A percentile compares a stretch with the other conserved stretches of the same genome.
These are phyloP conservation scores for Eutrema yunnanense DNA, from an alignment of 345 rosid genomes.

Conservation along the genomic window DNA sequence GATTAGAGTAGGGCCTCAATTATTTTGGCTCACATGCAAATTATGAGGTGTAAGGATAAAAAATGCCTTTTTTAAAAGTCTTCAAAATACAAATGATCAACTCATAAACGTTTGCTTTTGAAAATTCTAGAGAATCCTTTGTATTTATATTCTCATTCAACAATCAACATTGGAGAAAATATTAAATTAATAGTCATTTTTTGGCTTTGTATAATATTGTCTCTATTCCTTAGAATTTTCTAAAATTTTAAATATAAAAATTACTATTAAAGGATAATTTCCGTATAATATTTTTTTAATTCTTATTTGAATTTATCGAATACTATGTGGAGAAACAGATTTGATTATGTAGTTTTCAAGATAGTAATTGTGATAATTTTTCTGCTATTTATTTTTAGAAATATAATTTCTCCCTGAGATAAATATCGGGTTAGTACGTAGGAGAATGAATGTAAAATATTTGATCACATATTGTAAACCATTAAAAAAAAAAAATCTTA, in stretches of 20 bases:
- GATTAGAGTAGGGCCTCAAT: slow-evolving; percentile 33
- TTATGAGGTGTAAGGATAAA: slow-evolving; percentile 29
- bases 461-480: neutral
- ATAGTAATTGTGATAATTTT: neutral
- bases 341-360: neutral
- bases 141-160: slow-evolving; percentile 16
- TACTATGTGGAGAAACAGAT: no score
- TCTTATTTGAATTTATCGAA: neutral
- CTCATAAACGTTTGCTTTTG: slow-evolving; percentile 10
- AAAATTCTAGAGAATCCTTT: slow-evolving; percentile 10
- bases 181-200: neutral
- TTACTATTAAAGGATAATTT: neutral
- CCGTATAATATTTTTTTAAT: neutral
- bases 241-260: neutral
- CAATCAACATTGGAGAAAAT: slow-evolving; percentile 1
- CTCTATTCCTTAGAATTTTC: neutral
- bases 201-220: neutral
- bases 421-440: neutral
- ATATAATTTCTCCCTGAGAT: no score
- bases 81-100: slow-evolving; percentile 21
- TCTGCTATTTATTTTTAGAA: no score
- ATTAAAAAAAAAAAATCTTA: neutral
- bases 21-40: slow-evolving; percentile 36
- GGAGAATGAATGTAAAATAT: neutral
- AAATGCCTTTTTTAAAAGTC: slow-evolving; percentile 3